Percentiles rank a stretch among this genome's conserved stretches.
Conservation (phyloP, 202 grass and related monocot genomes). For the Elaeis oleifera region DNA sequence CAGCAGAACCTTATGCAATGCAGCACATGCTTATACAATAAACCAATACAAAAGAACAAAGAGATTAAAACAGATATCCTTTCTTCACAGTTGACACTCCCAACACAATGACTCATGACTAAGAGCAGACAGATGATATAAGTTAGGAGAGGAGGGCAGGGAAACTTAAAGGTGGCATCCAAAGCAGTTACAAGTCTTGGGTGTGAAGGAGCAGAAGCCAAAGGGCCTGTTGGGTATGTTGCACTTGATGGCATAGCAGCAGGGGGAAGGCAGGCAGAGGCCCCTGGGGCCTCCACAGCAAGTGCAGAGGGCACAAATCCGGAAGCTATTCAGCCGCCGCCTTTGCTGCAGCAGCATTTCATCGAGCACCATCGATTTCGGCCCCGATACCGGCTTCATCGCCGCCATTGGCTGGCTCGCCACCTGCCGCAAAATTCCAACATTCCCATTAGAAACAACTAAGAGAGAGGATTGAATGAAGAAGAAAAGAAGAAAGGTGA, state of each 20-base stretch:
- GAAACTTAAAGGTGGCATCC: not conserved
- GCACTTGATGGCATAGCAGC: constrained; percentile 11
- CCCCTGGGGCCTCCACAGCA: constrained; percentile 7
- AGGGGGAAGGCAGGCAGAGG: constrained; percentile 11
- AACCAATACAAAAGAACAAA: not conserved
- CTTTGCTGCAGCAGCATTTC: not conserved
- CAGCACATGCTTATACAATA: not conserved
- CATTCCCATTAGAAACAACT: constrained; percentile 39
- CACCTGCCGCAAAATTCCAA: not conserved
- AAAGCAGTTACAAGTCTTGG: constrained; percentile 11
- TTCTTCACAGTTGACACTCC: constrained; percentile 5
- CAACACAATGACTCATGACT: not conserved
- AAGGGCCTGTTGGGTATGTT: constrained; percentile 11
- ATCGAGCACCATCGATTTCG: constrained; percentile 10
- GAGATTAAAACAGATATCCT: not conserved
- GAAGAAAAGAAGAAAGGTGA: not conserved
- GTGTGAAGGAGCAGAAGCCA: constrained; percentile 10
- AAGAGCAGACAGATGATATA: not conserved
- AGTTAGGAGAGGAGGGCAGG: not conserved
- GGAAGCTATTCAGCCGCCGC: constrained; percentile 16
- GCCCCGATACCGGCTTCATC: not conserved
- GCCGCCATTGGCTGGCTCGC: not conserved
- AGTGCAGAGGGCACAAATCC: constrained; percentile 8
- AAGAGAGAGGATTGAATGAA: constrained; percentile 11
- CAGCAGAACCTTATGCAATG: not conserved